A percentile compares a stretch with the other conserved stretches of the same genome.
Evolutionary conservation across 345 rosid species (phyloP).

Genomic region (Trapa bicornis): DNA sequence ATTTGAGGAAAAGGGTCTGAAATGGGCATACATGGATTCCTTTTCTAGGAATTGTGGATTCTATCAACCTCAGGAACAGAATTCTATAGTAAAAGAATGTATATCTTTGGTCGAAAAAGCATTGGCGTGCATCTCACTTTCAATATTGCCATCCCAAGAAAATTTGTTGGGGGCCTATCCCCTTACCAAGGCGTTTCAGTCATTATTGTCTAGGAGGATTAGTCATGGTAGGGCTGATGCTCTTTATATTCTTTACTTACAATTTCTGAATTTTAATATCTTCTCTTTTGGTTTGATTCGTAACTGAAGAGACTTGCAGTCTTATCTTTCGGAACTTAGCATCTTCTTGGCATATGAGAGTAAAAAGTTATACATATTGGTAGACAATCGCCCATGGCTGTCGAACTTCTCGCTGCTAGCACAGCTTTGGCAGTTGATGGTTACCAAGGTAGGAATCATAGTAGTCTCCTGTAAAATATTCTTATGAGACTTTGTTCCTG

Average conservation of each 20-base stretch:
- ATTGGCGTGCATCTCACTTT: too few relatives aligned
- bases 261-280: neutral
- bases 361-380: slow-evolving; percentile 70
- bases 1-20: too few relatives aligned
- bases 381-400: slow-evolving; percentile 91
- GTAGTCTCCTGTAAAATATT: neutral
- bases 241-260: neutral
- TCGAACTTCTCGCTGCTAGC: slow-evolving; percentile 46
- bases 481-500: neutral
- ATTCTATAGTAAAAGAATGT: too few relatives aligned
- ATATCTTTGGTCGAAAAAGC: too few relatives aligned
- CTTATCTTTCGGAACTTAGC: slow-evolving; percentile 85
- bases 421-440: slow-evolving; percentile 93
- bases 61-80: too few relatives aligned
- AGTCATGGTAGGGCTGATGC: neutral
- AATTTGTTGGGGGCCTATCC: neutral
- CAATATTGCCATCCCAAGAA: too few relatives aligned
- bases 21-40: too few relatives aligned
- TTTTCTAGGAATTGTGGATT: too few relatives aligned
- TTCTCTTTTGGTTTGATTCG: neutral
- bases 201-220: neutral
- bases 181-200: too few relatives aligned
- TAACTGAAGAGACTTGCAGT: slow-evolving; percentile 75
- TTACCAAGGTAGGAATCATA: slow-evolving; percentile 64
- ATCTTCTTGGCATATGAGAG: slow-evolving; percentile 70